Base-by-base conservation (phyloP, 2,329 filamentous ascomycete genomes). In the Penicillium oxalicum region DNA sequence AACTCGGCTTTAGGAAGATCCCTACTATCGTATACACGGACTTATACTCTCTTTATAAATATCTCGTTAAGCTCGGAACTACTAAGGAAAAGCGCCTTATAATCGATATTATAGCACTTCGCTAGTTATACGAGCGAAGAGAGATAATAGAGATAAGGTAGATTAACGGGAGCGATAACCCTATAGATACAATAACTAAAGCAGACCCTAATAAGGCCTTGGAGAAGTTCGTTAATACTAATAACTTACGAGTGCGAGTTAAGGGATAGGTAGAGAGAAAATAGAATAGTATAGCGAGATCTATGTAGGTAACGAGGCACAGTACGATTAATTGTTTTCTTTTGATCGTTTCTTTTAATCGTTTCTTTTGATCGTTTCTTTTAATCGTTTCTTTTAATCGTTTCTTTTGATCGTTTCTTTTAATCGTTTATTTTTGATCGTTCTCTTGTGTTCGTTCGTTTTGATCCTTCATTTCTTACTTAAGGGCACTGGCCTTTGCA, bases 101-200 rank as follows among this genome's bases (percentile, higher is more conserved):
- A n/a, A 38, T 38, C 36, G 36, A 38, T 7, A 38, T 38, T 11
- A 25, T 38, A 24, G 36, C 36, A 38, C 36, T 38, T 38, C 36
- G 36, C 36, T 24, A 38, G 36, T 38, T 24, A 38, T 38, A 38
- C 36, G 36, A 38, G n/a, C 52, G 50, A 42, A 42, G 40, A 33
- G 40, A 42, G 40, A 33, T 33, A 42, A 42, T 42, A 28, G 40
- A 42, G 11, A 42, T 42, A 42, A 42, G 40, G 26, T 42, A 28
- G 40, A 42, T 42, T 28, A 42, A 42, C 26, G 27, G 40, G 40
- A 42, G 26, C 40, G 40, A 42, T 13, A 42, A 33, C 40, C 40
- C 40, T 18, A 28, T 28, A 3, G 40, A 42, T 42, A 28, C 40
- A 42, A 42, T 42, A 28, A 42, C 40, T 28, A 42, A 42, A 32